Conservation (phyloP, 768 basidiomycete species). For the Pholiota molesta region DNA sequence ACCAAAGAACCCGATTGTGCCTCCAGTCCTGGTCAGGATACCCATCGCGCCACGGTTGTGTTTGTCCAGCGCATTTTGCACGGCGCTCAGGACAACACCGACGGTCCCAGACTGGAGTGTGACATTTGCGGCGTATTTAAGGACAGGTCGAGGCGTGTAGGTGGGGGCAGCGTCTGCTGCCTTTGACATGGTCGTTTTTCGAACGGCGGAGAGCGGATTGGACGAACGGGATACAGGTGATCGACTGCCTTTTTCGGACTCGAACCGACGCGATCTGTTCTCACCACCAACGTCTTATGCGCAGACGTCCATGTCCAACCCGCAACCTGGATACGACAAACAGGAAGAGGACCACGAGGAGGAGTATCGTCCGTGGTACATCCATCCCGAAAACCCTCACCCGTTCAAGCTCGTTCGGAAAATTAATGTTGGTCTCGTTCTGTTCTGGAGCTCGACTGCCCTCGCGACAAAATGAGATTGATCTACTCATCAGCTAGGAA, state of each 20-base stretch:
- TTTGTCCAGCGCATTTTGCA: constrained; percentile 79
- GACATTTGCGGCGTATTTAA: constrained; percentile 56
- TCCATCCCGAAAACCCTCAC: constrained; percentile 29
- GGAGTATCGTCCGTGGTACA: constrained; percentile 37
- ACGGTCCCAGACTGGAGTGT: constrained; percentile 69
- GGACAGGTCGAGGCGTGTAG: constrained; percentile 54
- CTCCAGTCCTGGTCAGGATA: constrained; percentile 84
- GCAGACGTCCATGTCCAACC: background rate
- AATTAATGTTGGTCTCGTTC: constrained; percentile 42
- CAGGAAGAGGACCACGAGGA: constrained; percentile 9
- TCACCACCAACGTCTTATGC: background rate
- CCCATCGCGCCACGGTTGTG: constrained; percentile 85
- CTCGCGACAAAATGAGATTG: background rate
- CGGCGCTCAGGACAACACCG: constrained; percentile 66
- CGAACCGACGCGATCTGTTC: constrained; percentile 14
- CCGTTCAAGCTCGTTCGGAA: constrained; percentile 47
- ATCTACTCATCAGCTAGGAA: constrained; percentile 30
- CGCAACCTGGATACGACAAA: background rate
- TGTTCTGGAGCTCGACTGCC: constrained; percentile 9
- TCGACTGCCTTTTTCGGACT: constrained; percentile 35
- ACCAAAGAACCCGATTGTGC: constrained; percentile 94
- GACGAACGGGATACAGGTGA: constrained; percentile 25
- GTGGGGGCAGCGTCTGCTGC: constrained; percentile 26
- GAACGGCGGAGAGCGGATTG: constrained; percentile 33
- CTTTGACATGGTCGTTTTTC: constrained; percentile 39